Evolutionary conservation across 1,139 yeast species (phyloP), one percentile per base, ranked within the genome.

Genomic region (Hemisphaericaspora xylofermentans): DNA sequence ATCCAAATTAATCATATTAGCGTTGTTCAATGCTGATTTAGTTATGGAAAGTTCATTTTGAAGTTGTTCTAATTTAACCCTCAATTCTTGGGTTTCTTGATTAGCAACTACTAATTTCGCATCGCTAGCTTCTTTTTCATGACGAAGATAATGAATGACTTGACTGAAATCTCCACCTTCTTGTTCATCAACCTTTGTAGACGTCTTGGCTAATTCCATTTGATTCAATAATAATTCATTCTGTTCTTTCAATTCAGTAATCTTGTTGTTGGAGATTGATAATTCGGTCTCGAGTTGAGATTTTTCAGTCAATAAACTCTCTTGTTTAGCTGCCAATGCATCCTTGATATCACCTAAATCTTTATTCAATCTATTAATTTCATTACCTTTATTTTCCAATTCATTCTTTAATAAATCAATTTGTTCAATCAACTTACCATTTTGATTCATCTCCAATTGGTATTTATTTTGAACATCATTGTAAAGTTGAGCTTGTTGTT

Each of bases 111-210:
- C 72, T 21, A 78, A 66, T 51, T 82, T 84, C 15, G 81, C 75
- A 42, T 82, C 87, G 1, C 82, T 72, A 4, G 82, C 70, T 47
- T 88, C 96, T 57, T 85, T 86, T 52, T 88, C 95, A 47, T 85
- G 81, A 38, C 91, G 82, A 44, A 88, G 67, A 52, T 76, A 82
- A 7, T 72, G 61, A 31, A 88, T 64, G 27, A 88, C 74, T 49
- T 83, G 84, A 42, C 78, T 75, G 53, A 66, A 47, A 36, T 63
- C 68, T 3, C 53, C 48, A 18, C 32, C 43, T 33, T 44, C 47
- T 35, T 41, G 47, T 45, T 49, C 47, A 6, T 42, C 40, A 1
- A 18, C 28, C 13, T 58, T 19, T 8, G 17, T 7, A 3, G 34
- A 42, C 6, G 47, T 33, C 40, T 60, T 62, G n/a, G 60, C 51